Percentiles rank a stretch among this genome's conserved stretches.
phyloP scores from a whole-genome alignment of 2,329 filamentous ascomycete species.

The Ilyonectria mors-panacis region DNA sequence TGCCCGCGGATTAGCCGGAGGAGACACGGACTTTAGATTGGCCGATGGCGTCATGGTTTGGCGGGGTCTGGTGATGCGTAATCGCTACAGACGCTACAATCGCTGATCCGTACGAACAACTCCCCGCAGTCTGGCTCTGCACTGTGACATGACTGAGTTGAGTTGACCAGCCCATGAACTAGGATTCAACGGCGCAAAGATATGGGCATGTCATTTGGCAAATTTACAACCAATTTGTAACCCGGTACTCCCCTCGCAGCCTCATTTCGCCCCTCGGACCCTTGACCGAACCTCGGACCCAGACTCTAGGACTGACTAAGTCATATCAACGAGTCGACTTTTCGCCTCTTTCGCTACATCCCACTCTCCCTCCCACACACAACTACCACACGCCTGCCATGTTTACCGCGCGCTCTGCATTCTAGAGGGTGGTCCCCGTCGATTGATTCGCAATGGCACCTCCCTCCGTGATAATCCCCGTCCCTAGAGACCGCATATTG shows the following conservation, averaged over 20 bases:
- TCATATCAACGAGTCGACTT: conserved; percentile 8
- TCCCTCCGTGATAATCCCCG: conserved; percentile 64
- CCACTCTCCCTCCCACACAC: conserved; percentile 14
- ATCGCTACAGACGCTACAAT: background rate
- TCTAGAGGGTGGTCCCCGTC: conserved; percentile 69
- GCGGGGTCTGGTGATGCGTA: background rate
- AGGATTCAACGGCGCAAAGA: no score
- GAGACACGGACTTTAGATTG: conserved; percentile 37
- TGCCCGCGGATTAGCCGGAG: conserved; percentile 40
- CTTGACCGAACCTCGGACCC: conserved; percentile 10
- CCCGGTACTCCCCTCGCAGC: background rate
- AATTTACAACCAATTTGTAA: background rate
- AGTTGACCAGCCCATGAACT: no score
- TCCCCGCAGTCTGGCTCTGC: background rate
- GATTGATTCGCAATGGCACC: conserved; percentile 66
- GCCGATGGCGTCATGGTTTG: conserved; percentile 44
- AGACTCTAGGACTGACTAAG: conserved; percentile 6
- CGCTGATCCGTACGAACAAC: background rate
- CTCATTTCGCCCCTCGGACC: background rate
- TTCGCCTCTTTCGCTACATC: conserved; percentile 4
- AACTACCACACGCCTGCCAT: conserved; percentile 35
- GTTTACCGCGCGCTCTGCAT: conserved; percentile 60
- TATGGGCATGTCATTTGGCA: background rate
- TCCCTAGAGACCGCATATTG: conserved; percentile 42
- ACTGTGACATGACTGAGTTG: no score